Base-by-base conservation (phyloP, 106 monocot species). In the Apostasia ramifera region DNA sequence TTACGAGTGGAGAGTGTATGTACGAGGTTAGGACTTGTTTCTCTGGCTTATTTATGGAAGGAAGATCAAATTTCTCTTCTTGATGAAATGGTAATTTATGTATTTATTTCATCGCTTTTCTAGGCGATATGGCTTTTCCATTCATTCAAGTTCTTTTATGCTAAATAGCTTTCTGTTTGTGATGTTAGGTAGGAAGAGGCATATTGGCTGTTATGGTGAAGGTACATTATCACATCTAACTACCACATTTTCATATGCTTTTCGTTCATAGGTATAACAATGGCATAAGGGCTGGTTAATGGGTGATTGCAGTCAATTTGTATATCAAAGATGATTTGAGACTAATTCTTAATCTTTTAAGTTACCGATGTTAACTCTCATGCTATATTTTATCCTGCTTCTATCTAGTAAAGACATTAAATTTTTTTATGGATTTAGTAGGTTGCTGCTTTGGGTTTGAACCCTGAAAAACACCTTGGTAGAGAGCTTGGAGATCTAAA, bases 1-100 rank as follows among this genome's bases (percentile, higher is more conserved):
- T 57, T 97, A n/a, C 74, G 97, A 67, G 92, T 97, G 57, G 97
- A 97, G 82, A 97, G 81, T 74, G 92, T 97, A 60, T 97, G 97
- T 77, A 78, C 97, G 15, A 86, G 97, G 81, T 78, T 97, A 73
- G 92, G 92, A 44, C 84, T 97, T 76, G 84, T 97, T 81, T 97
- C 97, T 75, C 74, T 97, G 53, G 92, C 97, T 67, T 97, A 86
- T 77, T 78, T 97, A 69, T 97, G 97, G 97, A 97, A 93, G 73
- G 81, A 87, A 80, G 92, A 98, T 77, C 97, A 98, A 76, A 78
- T 80, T 51, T 63, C 77, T 13, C 92, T 98, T 46, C 83, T 98
- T 57, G 80, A 90, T 57, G 97, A 93, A 75, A 98, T 98, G 97
- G 95, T 97, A 92, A 79, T 70, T 41, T 44, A 57, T 70, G 61